phyloP scores from a whole-genome alignment of 2,329 filamentous ascomycete species.

The Neodidymelliopsis sp. region DNA sequence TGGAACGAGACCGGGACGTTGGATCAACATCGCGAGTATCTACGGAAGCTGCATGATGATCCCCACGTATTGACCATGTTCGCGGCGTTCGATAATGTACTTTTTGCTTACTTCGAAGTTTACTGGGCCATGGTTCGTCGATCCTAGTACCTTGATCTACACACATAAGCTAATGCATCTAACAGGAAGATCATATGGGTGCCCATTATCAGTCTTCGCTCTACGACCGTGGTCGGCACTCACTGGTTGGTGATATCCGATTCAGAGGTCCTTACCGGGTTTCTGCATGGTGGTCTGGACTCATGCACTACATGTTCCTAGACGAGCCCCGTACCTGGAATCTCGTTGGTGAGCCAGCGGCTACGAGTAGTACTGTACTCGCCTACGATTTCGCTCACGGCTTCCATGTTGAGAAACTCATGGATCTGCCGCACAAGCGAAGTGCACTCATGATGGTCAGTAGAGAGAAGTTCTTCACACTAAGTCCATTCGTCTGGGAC shows the following conservation, averaged over 20 bases:
- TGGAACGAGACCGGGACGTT: conserved; percentile 82
- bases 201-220: conserved; percentile 64
- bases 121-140: conserved; percentile 73
- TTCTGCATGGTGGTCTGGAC: conserved; percentile 64
- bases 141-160: not conserved
- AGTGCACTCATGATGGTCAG: conserved; percentile 71
- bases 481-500: conserved; percentile 62
- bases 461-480: conserved; percentile 73
- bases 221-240: conserved; percentile 67
- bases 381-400: conserved; percentile 79
- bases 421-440: conserved; percentile 76
- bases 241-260: conserved; percentile 63
- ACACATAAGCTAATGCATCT: conserved; percentile 24
- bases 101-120: conserved; percentile 80
- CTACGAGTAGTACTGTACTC: conserved; percentile 72
- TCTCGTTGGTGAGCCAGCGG: conserved; percentile 74
- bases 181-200: conserved; percentile 66
- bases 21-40: conserved; percentile 76
- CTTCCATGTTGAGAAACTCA: conserved; percentile 74
- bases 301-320: conserved; percentile 67
- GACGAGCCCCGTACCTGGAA: conserved; percentile 64
- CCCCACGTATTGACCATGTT: conserved; percentile 75
- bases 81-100: conserved; percentile 73
- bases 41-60: conserved; percentile 72
- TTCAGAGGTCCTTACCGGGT: conserved; percentile 65